Evolutionary conservation across 495 filamentous ascomycete species (phyloP).

Genomic region (Amorphotheca resinae): DNA sequence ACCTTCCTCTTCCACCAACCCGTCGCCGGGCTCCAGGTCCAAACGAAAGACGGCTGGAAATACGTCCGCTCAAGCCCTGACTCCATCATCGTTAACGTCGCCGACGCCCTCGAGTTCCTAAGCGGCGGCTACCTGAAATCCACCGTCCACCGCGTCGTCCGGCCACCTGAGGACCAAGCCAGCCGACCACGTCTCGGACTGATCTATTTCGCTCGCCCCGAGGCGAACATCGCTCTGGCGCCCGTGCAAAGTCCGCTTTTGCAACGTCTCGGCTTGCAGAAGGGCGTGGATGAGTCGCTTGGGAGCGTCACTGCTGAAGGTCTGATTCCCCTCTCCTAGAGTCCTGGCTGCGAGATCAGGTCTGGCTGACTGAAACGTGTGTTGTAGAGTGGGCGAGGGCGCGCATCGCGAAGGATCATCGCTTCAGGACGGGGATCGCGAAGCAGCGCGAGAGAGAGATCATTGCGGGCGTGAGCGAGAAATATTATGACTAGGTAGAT

Average conservation of each 20-base stretch:
- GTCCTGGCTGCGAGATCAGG: no score
- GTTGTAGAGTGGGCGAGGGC: constrained; percentile 24
- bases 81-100: constrained; percentile 36
- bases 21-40: constrained; percentile 38
- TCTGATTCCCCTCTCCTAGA: no score
- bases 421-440: constrained; percentile 21
- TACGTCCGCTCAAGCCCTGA: constrained; percentile 33
- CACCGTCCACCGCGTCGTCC: constrained; percentile 34
- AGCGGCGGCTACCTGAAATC: constrained; percentile 37
- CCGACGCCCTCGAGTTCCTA: constrained; percentile 33
- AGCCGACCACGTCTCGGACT: constrained; percentile 21
- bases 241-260: constrained; percentile 34
- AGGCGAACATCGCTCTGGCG: constrained; percentile 30
- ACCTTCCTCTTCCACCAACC: constrained; percentile 42
- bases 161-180: neutral
- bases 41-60: constrained; percentile 26
- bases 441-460: constrained; percentile 24
- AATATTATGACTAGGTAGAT: constrained; percentile 25
- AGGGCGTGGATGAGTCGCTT: constrained; percentile 24
- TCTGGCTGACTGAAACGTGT: no score
- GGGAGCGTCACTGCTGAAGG: constrained; percentile 20
- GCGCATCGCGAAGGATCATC: constrained; percentile 25
- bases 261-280: constrained; percentile 32
- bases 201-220: constrained; percentile 33
- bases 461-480: constrained; percentile 23